Evolutionary conservation across 1,284 basidiomycete genomes (phyloP).

Genomic region (Ganoderma resinaceum): DNA sequence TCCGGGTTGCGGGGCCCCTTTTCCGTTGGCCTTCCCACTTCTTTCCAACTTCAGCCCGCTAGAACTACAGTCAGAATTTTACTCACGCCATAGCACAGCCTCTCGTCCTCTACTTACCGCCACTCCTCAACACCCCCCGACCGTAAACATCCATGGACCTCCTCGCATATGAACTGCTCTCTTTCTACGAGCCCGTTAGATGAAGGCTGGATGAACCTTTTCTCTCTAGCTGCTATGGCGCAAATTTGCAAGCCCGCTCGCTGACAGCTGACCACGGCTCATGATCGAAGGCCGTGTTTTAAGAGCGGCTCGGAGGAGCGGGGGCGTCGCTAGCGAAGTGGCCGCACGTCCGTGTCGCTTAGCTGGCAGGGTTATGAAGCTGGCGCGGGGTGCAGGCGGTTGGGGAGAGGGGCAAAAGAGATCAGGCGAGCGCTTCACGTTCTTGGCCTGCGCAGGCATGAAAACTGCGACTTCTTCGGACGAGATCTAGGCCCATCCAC

Average conservation of each 20-base stretch:
- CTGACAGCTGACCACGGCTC: slow-evolving; percentile 13
- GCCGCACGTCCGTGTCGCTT: slow-evolving; percentile 14
- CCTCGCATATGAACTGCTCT: not conserved
- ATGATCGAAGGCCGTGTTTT: not conserved
- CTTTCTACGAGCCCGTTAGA: no score
- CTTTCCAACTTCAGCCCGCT: not conserved
- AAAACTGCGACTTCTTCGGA: not conserved
- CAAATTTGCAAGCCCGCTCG: not conserved
- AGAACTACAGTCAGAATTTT: not conserved
- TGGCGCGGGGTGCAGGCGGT: slow-evolving; percentile 3
- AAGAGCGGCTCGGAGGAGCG: not conserved
- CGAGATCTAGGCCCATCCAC: not conserved
- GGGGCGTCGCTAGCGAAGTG: not conserved
- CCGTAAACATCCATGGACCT: no score
- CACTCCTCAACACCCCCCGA: not conserved
- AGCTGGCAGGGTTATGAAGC: not conserved
- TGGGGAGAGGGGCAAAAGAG: not conserved
- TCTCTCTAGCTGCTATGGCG: not conserved
- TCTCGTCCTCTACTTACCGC: not conserved
- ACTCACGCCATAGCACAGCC: not conserved
- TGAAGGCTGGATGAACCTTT: not conserved
- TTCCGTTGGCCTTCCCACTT: not conserved
- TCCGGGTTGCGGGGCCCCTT: not conserved
- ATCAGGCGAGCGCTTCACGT: slow-evolving; percentile 1
- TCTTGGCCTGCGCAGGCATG: not conserved